A percentile compares a stretch with the other conserved stretches of the same genome.
Conservation (phyloP, 257 asterid species). For the Petrea volubilis region DNA sequence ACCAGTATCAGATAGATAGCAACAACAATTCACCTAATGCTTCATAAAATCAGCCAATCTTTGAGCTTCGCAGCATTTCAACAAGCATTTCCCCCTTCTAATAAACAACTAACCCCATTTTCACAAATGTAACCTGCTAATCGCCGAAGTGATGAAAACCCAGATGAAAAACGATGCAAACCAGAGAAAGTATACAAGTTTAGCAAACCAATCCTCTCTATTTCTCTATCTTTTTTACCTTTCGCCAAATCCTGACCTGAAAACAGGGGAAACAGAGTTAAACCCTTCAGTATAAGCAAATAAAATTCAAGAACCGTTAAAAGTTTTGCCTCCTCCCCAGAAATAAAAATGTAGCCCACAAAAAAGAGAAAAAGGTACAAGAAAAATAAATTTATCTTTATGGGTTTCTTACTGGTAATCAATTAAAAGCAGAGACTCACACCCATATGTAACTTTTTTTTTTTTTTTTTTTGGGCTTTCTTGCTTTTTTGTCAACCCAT, state of each 20-base stretch:
- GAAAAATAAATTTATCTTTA: conserved; percentile 6
- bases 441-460: not conserved
- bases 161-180: conserved; percentile 12
- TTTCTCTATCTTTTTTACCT: not conserved
- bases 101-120: not conserved
- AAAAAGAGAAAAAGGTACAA: conserved; percentile 10
- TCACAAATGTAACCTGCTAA: not conserved
- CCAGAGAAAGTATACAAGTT: not conserved
- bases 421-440: conserved; percentile 23
- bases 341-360: not conserved
- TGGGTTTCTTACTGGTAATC: not conserved
- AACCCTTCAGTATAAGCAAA: not conserved
- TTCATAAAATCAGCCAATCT: conserved; percentile 13
- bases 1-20: conserved; percentile 12
- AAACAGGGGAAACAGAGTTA: conserved; percentile 23
- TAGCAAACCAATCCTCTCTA: conserved; percentile 17
- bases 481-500: too few species aligned
- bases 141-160: conserved; percentile 4
- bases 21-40: not conserved
- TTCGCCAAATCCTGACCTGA: conserved; percentile 20
- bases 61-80: conserved; percentile 22
- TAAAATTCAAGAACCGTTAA: conserved; percentile 25
- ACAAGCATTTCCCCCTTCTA: not conserved
- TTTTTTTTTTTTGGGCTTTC: too few species aligned
- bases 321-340: conserved; percentile 11